Evolutionary conservation across 768 basidiomycete species (phyloP).

Genomic region (Pisolithus sp.): DNA sequence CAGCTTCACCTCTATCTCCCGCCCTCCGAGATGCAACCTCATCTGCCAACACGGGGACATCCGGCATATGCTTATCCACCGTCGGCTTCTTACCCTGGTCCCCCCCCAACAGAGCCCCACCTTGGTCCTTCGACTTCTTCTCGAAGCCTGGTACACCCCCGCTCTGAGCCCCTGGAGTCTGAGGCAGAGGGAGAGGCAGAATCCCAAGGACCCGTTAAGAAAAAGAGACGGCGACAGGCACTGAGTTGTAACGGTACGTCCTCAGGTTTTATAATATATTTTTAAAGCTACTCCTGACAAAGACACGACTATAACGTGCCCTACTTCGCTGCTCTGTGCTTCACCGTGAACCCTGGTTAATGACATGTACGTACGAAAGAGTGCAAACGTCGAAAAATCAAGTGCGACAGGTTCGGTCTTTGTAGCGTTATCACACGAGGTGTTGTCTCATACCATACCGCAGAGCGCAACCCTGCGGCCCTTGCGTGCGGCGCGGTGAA

Average conservation of each 20-base stretch:
- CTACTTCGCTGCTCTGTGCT: neutral
- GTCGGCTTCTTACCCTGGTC: constrained; percentile 14
- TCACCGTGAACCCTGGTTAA: neutral
- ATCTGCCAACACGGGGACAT: constrained; percentile 21
- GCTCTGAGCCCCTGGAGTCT: constrained; percentile 41
- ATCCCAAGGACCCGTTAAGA: constrained; percentile 60
- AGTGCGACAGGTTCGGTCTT: constrained; percentile 67
- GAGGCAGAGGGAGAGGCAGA: constrained; percentile 51
- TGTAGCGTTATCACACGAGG: constrained; percentile 7
- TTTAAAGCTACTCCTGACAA: constrained; percentile 17
- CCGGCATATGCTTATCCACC: constrained; percentile 24
- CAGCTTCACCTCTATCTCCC: constrained; percentile 62
- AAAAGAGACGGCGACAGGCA: constrained; percentile 77
- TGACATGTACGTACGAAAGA: constrained; percentile 36
- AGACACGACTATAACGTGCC: neutral
- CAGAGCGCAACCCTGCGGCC: constrained; percentile 76
- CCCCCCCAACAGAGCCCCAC: constrained; percentile 24
- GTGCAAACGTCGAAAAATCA: constrained; percentile 83
- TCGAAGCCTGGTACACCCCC: constrained; percentile 21
- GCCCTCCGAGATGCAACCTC: constrained; percentile 35
- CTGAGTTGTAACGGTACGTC: constrained; percentile 76
- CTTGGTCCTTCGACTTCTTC: constrained; percentile 13
- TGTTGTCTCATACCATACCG: constrained; percentile 19
- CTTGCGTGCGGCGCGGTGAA: constrained; percentile 75
- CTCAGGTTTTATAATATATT: constrained; percentile 11